phyloP scores from a whole-genome alignment of 441 rosid species.

The Populus tomentosa region DNA sequence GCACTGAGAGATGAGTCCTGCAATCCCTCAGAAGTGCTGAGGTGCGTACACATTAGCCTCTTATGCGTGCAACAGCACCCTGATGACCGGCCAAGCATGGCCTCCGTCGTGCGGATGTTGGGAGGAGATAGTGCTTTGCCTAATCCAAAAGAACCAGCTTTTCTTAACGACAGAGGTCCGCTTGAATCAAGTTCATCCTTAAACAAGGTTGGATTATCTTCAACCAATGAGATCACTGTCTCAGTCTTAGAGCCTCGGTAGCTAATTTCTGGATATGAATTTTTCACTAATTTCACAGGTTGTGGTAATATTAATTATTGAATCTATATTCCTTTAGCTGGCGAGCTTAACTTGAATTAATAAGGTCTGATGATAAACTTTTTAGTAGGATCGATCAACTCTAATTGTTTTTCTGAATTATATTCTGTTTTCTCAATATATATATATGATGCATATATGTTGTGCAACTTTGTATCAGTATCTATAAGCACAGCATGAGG shows the following conservation, averaged over 20 bases:
- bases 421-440: no score
- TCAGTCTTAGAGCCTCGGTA: not conserved
- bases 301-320: not conserved
- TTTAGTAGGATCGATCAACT: no score
- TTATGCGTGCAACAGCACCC: not conserved
- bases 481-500: no score
- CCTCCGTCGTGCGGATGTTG: not conserved
- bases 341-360: not conserved
- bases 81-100: not conserved
- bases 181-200: not conserved
- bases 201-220: not conserved
- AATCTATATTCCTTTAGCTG: not conserved
- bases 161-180: not conserved
- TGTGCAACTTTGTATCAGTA: no score
- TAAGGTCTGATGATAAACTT: not conserved
- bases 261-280: not conserved
- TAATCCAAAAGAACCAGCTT: not conserved
- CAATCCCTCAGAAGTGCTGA: not conserved
- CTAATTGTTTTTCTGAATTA: no score
- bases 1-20: not conserved
- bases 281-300: not conserved
- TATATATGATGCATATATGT: no score
- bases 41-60: constrained; percentile 5
- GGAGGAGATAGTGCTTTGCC: not conserved
- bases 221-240: not conserved